phyloP scores from a whole-genome alignment of 768 basidiomycete species.

The Mycena vulgaris region DNA sequence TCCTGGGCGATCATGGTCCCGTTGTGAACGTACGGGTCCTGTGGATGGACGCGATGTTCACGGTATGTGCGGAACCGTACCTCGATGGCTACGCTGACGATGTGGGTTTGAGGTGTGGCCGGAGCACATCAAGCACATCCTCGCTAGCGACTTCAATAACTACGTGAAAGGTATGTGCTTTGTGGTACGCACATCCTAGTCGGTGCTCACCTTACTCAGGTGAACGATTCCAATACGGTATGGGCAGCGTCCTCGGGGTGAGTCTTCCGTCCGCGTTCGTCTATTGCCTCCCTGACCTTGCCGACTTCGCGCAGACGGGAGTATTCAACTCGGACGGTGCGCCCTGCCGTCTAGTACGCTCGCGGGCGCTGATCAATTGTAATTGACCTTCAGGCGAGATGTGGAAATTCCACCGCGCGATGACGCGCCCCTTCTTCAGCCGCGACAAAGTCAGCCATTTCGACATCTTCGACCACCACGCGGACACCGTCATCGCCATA shows the following conservation, averaged over 20 bases:
- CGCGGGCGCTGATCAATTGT: too few relatives aligned
- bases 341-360: not conserved
- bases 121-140: slow-evolving; percentile 45
- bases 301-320: slow-evolving; percentile 58
- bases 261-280: not conserved
- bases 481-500: slow-evolving; percentile 59
- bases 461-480: slow-evolving; percentile 68
- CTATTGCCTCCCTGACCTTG: not conserved
- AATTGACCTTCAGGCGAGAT: slow-evolving; percentile 58
- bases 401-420: slow-evolving; percentile 64
- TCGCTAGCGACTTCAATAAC: slow-evolving; percentile 46
- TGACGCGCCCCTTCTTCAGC: slow-evolving; percentile 66
- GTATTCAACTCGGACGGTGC: slow-evolving; percentile 74
- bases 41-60: slow-evolving; percentile 40
- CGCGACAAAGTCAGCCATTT: slow-evolving; percentile 69
- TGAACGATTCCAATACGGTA: slow-evolving; percentile 29
- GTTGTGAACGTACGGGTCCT: slow-evolving; percentile 39
- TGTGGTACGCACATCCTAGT: too few relatives aligned
- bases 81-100: not conserved
- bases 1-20: slow-evolving; percentile 24
- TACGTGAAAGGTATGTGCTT: slow-evolving; percentile 46
- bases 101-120: slow-evolving; percentile 28
- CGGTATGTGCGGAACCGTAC: slow-evolving; percentile 13
- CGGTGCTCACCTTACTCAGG: slow-evolving; percentile 25
- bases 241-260: slow-evolving; percentile 35